These are phyloP conservation scores for Tricholoma saponaceum DNA, from an alignment of 768 basidiomycete species.

Conservation along the genomic window DNA sequence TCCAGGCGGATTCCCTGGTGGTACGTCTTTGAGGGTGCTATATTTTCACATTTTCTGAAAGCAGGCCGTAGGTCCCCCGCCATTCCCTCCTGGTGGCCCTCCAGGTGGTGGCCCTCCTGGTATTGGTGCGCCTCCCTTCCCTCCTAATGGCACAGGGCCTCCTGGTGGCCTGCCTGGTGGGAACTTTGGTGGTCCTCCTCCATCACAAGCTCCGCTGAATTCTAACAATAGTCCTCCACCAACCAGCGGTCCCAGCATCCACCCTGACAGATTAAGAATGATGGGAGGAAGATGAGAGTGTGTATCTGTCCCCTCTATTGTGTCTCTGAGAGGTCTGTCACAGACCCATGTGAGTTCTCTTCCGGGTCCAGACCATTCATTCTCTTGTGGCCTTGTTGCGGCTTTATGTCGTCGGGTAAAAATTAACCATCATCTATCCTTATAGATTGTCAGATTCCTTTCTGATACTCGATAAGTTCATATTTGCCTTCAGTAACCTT, in stretches of 20 bases:
- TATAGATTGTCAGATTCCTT: not conserved
- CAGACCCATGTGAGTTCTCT: not conserved
- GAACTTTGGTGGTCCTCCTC: constrained; percentile 29
- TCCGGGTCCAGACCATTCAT: not conserved
- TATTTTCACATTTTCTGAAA: constrained; percentile 6
- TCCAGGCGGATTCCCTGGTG: constrained; percentile 36
- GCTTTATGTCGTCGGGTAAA: not conserved
- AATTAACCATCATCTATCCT: not conserved
- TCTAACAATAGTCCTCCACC: constrained; percentile 19
- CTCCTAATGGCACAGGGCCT: constrained; percentile 29
- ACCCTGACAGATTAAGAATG: constrained; percentile 83
- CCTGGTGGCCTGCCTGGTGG: constrained; percentile 25
- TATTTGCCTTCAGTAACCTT: no score
- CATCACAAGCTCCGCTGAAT: constrained; percentile 25
- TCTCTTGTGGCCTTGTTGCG: not conserved
- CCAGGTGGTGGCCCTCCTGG: constrained; percentile 32
- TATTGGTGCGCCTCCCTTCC: constrained; percentile 43
- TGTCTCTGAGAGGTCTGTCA: no score
- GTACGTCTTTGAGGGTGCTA: constrained; percentile 26
- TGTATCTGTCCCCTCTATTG: not conserved
- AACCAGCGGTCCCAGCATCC: constrained; percentile 58
- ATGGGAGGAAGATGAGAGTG: constrained; percentile 40
- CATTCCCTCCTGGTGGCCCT: constrained; percentile 47
- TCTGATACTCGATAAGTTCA: not conserved
- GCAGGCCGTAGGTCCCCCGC: constrained; percentile 29